These are phyloP conservation scores for Acrocalymma vagum DNA, from an alignment of 2,329 filamentous ascomycete genomes.

Conservation along the genomic window DNA sequence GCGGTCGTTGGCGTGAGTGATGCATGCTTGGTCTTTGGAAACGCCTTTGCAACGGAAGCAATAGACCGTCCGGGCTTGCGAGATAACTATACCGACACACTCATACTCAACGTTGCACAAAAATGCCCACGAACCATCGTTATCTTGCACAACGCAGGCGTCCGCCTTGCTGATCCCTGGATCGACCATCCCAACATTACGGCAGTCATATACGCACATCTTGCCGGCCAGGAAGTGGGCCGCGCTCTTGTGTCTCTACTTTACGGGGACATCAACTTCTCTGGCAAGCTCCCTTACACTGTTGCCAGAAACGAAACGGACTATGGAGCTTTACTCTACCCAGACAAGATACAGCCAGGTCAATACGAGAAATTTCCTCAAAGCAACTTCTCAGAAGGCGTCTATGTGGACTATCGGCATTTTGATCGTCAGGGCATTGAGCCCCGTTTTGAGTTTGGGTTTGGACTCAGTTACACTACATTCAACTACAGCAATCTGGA, in stretches of 20 bases:
- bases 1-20: slow-evolving; percentile 59
- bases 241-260: slow-evolving; percentile 57
- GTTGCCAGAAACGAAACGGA: slow-evolving; percentile 76
- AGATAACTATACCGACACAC: slow-evolving; percentile 53
- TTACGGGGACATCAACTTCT: slow-evolving; percentile 78
- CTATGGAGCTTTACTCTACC: slow-evolving; percentile 56
- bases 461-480: slow-evolving; percentile 48
- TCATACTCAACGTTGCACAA: slow-evolving; percentile 48
- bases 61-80: slow-evolving; percentile 60
- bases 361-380: too few species aligned
- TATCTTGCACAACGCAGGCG: slow-evolving; percentile 51
- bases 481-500: slow-evolving; percentile 36
- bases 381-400: slow-evolving; percentile 59
- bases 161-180: slow-evolving; percentile 51
- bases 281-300: slow-evolving; percentile 84
- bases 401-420: slow-evolving; percentile 63
- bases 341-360: slow-evolving; percentile 23
- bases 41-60: slow-evolving; percentile 54
- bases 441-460: slow-evolving; percentile 46
- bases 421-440: slow-evolving; percentile 52
- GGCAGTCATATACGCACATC: slow-evolving; percentile 50
- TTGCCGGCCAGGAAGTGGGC: slow-evolving; percentile 50
- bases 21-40: slow-evolving; percentile 59
- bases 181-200: slow-evolving; percentile 50
- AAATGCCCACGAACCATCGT: slow-evolving; percentile 61